Percentiles rank a stretch among this genome's conserved stretches.
These are phyloP conservation scores for Clarireedia sp. DNA, from an alignment of 2,329 filamentous ascomycete genomes.

Conservation along the genomic window DNA sequence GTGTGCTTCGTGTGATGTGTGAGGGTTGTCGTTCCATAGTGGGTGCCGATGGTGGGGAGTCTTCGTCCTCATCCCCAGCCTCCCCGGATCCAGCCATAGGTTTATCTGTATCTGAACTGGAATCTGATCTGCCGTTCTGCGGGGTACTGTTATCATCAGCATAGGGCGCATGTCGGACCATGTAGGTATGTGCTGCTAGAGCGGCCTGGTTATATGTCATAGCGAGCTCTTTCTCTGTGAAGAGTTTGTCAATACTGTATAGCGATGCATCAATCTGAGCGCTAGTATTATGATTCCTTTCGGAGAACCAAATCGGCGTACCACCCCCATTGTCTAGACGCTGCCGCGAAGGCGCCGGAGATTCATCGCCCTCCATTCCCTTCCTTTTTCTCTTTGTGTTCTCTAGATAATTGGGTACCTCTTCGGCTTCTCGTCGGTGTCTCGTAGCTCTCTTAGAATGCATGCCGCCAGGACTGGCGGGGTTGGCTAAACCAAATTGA, in stretches of 20 bases:
- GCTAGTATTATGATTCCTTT: constrained; percentile 41
- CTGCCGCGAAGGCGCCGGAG: constrained; percentile 50
- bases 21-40: constrained; percentile 57
- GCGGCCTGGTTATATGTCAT: constrained; percentile 58
- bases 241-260: constrained; percentile 62
- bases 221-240: constrained; percentile 61
- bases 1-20: constrained; percentile 55
- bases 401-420: constrained; percentile 46
- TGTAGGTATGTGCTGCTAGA: constrained; percentile 52
- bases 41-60: constrained; percentile 41
- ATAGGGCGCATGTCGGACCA: constrained; percentile 42
- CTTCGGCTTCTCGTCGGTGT: constrained; percentile 51
- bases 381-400: constrained; percentile 57
- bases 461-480: constrained; percentile 53
- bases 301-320: constrained; percentile 55
- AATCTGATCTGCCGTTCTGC: constrained; percentile 37
- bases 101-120: constrained; percentile 34
- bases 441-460: constrained; percentile 57
- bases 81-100: constrained; percentile 45
- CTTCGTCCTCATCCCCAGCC: constrained; percentile 41
- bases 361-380: constrained; percentile 53
- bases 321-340: constrained; percentile 47
- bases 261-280: constrained; percentile 49
- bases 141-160: constrained; percentile 20
- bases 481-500: constrained; percentile 59